Conservation (phyloP, 2,329 filamentous ascomycete genomes). For the Xylaria sp. region DNA sequence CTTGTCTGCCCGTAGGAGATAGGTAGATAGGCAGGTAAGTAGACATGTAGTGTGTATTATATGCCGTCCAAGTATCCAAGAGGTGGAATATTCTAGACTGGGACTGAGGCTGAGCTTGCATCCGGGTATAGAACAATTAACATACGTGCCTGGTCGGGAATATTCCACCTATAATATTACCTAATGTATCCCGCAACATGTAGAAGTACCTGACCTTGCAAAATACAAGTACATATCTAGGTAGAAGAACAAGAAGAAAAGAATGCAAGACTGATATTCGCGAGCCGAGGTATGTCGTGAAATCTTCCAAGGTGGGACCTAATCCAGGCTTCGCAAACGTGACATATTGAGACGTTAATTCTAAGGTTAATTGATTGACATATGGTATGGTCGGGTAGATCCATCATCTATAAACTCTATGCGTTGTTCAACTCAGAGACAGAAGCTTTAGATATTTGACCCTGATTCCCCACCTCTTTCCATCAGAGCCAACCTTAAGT, state of each 20-base stretch:
- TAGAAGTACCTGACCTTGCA: background rate
- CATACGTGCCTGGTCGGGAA: background rate
- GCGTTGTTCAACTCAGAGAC: background rate
- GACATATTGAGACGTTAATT: background rate
- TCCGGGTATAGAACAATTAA: background rate
- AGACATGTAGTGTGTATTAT: background rate
- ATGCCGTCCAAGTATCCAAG: no score
- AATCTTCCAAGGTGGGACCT: background rate
- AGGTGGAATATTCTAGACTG: background rate
- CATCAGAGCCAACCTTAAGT: slow-evolving; percentile 11
- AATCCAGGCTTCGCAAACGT: no score
- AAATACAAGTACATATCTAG: background rate
- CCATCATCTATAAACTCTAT: slow-evolving; percentile 1
- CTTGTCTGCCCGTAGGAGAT: background rate
- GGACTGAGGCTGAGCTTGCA: background rate
- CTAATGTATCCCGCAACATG: background rate
- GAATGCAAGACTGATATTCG: background rate
- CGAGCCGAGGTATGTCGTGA: background rate
- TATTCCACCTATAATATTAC: background rate
- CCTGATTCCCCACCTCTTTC: background rate
- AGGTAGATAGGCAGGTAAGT: background rate
- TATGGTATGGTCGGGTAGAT: background rate
- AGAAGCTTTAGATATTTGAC: background rate
- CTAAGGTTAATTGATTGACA: background rate
- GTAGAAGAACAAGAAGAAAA: background rate